phyloP scores from a whole-genome alignment of 345 rosid species.

The Firmiana major region DNA sequence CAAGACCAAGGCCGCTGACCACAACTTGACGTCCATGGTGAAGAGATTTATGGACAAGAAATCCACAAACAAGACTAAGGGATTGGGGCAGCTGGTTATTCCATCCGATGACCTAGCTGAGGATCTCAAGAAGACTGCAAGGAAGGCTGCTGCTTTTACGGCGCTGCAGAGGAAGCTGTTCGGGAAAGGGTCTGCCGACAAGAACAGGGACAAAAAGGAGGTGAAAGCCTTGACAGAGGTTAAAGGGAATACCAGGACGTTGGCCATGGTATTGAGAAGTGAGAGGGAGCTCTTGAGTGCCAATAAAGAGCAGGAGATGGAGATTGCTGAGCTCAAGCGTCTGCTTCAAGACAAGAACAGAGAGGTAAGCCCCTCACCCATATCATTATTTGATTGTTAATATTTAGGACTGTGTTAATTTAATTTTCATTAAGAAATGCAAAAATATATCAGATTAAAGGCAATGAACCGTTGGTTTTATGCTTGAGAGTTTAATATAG shows the following conservation, averaged over 20 bases:
- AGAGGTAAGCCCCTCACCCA: conserved; percentile 40
- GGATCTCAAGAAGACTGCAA: conserved; percentile 62
- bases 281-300: conserved; percentile 80
- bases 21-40: conserved; percentile 53
- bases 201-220: conserved; percentile 30
- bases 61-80: conserved; percentile 29
- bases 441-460: neutral
- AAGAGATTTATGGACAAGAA: conserved; percentile 74
- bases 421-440: neutral
- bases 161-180: conserved; percentile 80
- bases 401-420: neutral
- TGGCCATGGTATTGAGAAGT: conserved; percentile 86
- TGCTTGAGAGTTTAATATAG: neutral
- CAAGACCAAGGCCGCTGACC: conserved; percentile 12
- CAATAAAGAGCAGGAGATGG: conserved; percentile 64
- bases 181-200: conserved; percentile 37
- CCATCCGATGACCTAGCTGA: conserved; percentile 60
- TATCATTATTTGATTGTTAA: neutral
- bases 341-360: conserved; percentile 58
- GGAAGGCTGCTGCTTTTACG: conserved; percentile 39
- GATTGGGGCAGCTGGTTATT: conserved; percentile 32
- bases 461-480: neutral
- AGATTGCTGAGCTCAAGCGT: conserved; percentile 51
- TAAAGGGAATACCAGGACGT: conserved; percentile 69
- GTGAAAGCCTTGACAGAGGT: conserved; percentile 69